Base-by-base conservation (phyloP, 345 rosid species). In the Hibiscus syriacus region DNA sequence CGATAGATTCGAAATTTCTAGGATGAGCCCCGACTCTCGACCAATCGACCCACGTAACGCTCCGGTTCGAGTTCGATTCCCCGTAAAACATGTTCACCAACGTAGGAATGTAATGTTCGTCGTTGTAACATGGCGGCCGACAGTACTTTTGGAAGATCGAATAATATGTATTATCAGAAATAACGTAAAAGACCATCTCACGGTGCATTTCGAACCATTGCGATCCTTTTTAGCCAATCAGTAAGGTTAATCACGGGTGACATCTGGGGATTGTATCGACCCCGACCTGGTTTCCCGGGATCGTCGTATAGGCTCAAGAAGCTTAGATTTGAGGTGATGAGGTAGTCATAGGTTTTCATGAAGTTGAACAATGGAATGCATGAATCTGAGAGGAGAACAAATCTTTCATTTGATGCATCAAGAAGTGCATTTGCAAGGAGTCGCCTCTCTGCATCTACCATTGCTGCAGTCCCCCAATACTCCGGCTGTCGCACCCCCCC, bases 151-250 rank as follows among this genome's bases (percentile, higher is more conserved):
- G 27, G 29, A 90, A 88, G 4, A 83, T 2, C 0, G 75, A 46
- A 70, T 85, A 82, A 48, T 83, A 83, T 14, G 72, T 68, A 13
- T 66, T 55, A 54, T 88, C 97, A 0, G 84, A 62, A 3, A 90
- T 62, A 0, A 90, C 54, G 1, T 55, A 65, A 0, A 71, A 8
- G 55, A 90, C 90, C 0, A 83, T 77, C 34, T 85, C 79, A 0
- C 95, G 89, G 46, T 69, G 76, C 13, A 84, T 22, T 64, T 86
- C 90, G n/a, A 90, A 86, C 97, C 92, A 90, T 48, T 90, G 97
- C 2, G 95, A 83, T 20, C 95, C 92, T 79, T 90, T 90, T 55
- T 90, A n/a, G 73, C 97, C 95, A 90, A 6, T 86, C 12, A 3
- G 87, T 81, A 34, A 82, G 36, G 71, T 81, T 85, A 16, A 90